Evolutionary conservation across 2,329 filamentous ascomycete genomes (phyloP).

Genomic region (Berkeleyomyces basicola): DNA sequence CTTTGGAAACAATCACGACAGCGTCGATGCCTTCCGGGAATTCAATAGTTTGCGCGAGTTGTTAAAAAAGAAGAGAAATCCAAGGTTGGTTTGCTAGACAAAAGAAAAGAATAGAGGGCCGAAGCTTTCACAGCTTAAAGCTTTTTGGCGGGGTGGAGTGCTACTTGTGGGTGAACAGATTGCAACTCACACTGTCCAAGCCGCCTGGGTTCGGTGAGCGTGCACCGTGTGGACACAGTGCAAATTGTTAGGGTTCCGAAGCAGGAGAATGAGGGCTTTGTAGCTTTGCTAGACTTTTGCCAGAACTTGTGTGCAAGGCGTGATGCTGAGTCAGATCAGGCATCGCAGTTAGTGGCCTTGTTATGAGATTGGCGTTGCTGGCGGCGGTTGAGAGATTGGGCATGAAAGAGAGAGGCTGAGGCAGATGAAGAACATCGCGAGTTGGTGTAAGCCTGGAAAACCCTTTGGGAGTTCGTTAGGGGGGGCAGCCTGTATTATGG

Average conservation of each 20-base stretch:
- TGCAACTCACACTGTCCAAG: not conserved
- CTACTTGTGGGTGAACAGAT: not conserved
- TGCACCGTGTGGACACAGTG: not conserved
- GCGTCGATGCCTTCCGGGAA: too few relatives aligned
- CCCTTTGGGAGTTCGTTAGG: too few relatives aligned
- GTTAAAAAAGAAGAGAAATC: not conserved
- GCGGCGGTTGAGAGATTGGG: too few relatives aligned
- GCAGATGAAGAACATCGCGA: too few relatives aligned
- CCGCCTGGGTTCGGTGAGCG: not conserved
- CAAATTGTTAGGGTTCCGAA: not conserved
- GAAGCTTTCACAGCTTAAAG: not conserved
- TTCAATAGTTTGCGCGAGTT: too few relatives aligned
- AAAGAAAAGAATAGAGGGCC: not conserved
- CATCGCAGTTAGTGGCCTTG: too few relatives aligned
- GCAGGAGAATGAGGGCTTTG: not conserved
- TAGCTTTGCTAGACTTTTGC: not conserved
- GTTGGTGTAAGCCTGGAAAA: too few relatives aligned
- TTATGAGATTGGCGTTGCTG: too few relatives aligned
- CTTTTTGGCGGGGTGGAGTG: not conserved
- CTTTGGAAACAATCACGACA: too few relatives aligned
- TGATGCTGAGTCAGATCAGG: not conserved
- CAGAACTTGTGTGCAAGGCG: not conserved
- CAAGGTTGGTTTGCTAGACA: not conserved
- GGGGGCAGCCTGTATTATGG: too few relatives aligned
- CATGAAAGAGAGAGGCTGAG: too few relatives aligned